Conservation (phyloP, 148 eudicot genomes). For the Rhododendron ferrugineum region DNA sequence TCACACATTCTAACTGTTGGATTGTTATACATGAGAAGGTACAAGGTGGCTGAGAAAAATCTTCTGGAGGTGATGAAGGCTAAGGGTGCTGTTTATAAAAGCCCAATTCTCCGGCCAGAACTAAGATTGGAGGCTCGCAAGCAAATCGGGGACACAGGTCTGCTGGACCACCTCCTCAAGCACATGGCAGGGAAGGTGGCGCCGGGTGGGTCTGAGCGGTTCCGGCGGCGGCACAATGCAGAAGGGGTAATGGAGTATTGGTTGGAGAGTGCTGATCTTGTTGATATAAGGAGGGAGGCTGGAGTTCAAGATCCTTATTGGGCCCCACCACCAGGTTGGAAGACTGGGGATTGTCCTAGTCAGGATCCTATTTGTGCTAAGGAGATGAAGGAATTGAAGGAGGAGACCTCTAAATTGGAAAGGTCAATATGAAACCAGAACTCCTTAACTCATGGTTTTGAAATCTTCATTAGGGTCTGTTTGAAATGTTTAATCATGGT, state of each 20-base stretch:
- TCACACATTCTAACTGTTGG: neutral
- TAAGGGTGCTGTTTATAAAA: constrained; percentile 52
- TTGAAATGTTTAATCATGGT: neutral
- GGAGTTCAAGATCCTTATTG: constrained; percentile 75
- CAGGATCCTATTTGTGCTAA: constrained; percentile 44
- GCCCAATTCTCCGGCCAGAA: constrained; percentile 66
- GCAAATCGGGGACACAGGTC: constrained; percentile 82
- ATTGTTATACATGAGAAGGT: constrained; percentile 36
- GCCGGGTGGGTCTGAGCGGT: constrained; percentile 76
- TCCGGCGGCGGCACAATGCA: constrained; percentile 76
- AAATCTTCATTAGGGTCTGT: neutral
- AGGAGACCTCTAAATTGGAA: neutral
- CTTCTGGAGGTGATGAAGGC: constrained; percentile 74
- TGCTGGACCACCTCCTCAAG: constrained; percentile 86
- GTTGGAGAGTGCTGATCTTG: constrained; percentile 82
- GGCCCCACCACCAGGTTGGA: constrained; percentile 92
- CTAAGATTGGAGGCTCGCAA: constrained; percentile 79
- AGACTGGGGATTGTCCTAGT: constrained; percentile 56
- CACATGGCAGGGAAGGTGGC: constrained; percentile 89
- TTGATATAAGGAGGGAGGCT: constrained; percentile 46
- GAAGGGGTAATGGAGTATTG: constrained; percentile 96
- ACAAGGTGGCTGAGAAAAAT: constrained; percentile 62
- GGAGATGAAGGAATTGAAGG: constrained; percentile 16
- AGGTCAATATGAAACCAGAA: neutral
- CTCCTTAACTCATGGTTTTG: neutral